Percentiles rank a stretch among this genome's conserved stretches.
Conservation (phyloP, 1,284 basidiomycete genomes). For the Stygiomarasmius scandens region DNA sequence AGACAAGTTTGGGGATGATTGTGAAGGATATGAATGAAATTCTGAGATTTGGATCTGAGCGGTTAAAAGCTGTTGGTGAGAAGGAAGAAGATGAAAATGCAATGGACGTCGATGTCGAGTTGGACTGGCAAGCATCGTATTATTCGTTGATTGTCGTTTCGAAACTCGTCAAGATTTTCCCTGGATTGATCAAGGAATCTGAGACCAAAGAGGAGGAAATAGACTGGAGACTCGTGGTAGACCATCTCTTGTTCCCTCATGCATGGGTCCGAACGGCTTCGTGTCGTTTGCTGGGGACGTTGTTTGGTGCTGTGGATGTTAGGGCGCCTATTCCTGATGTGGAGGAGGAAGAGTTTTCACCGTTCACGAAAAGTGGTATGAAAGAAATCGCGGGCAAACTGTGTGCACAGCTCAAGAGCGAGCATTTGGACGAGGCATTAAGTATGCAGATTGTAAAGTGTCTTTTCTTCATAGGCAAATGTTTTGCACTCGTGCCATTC, state of each 20-base stretch:
- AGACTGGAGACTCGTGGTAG: constrained; percentile 66
- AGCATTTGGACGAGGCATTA: constrained; percentile 76
- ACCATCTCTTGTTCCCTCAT: constrained; percentile 87
- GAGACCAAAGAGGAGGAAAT: too few species aligned
- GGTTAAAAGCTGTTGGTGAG: constrained; percentile 32
- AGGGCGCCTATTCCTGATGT: constrained; percentile 36
- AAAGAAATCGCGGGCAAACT: constrained; percentile 77
- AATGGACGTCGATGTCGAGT: constrained; percentile 52
- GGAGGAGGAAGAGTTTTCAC: constrained; percentile 39
- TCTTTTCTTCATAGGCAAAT: constrained; percentile 88
- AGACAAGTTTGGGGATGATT: constrained; percentile 53
- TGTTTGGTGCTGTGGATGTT: constrained; percentile 62
- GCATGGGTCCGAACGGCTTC: constrained; percentile 91
- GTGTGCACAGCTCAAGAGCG: constrained; percentile 82
- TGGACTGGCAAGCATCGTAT: constrained; percentile 87
- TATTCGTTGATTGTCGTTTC: constrained; percentile 72
- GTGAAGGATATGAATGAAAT: constrained; percentile 62
- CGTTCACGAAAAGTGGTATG: constrained; percentile 58
- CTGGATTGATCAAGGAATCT: constrained; percentile 44
- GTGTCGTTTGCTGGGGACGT: constrained; percentile 73
- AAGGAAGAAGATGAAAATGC: constrained; percentile 35
- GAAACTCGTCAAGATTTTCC: constrained; percentile 67
- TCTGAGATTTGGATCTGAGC: constrained; percentile 50
- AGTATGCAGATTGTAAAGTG: constrained; percentile 93
- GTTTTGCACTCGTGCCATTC: constrained; percentile 60